Evolutionary conservation across 2,329 filamentous ascomycete genomes (phyloP), one percentile per base, ranked within the genome.

Genomic region (Alternaria longipes): DNA sequence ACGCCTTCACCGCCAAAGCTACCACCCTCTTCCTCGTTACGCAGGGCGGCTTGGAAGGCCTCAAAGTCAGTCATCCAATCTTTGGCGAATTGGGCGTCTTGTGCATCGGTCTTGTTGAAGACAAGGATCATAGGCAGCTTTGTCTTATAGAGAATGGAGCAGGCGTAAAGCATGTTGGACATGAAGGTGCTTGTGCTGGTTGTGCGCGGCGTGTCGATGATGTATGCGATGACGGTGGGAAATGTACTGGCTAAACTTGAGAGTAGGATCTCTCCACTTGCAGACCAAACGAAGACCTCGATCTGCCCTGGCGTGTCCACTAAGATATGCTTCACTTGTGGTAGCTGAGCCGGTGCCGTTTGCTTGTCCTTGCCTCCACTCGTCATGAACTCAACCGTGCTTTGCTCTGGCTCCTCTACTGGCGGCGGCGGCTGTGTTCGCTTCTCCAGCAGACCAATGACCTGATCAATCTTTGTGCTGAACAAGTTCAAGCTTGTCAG

Each of bases 11-110:
- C 89, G 12, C 91, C 92, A 73, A 93, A 91, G 0, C 87, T 89
- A 46, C 93, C 93, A 8, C 86, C 84, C 57, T 91, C 89, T 77
- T 97, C 92, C 74, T 98, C 95, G 26, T 87, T 83, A 50, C 88
- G 87, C 46, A 99, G 84, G 1, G 96, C 94, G 16, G 88, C 88
- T 77, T 98, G 95, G 81, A 99, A 99, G 1, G 91, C 89, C 68
- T 99, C 95, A 74, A 97, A 99, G 79, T 99, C 94, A 6, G 94
- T 97, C 95, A 99, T 99, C 95, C 96, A 99, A 76, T 98, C 93
- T 81, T 94, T 95, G 1, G 94, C 95, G 74, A 97, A 97, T 26
- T 87, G 86, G 0, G 93, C 92, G 73, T 96, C 91, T 78, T 97
- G 93, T 42, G 97, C 93, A 74, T 99, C 95, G 0, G 94, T 97